Base-by-base conservation (phyloP, 1,139 yeast genomes). In the Geotrichum phurueaensis region DNA sequence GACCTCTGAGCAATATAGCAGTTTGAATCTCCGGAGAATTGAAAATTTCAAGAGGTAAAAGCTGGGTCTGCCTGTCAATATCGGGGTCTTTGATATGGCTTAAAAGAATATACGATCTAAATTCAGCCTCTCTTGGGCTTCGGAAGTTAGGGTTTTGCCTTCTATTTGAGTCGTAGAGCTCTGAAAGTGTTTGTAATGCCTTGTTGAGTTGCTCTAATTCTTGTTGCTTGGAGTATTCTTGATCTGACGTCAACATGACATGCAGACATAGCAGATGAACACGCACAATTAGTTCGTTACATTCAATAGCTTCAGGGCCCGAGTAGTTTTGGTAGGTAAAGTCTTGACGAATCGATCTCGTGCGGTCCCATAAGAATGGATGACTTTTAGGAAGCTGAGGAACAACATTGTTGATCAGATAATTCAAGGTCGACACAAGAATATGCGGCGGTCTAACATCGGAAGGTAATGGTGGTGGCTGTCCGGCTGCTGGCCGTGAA, bases 401-500 rank as follows among this genome's bases (percentile, higher is more conserved):
- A 7, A 92, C 73, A 1, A 87, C 75, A 53, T 83, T 79, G 22
- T 84, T 84, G 5, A 89, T 82, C 56, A 94, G 79, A 70, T 88
- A 89, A 63, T 87, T 79, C 63, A 94, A 76, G 0, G 97, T 86
- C 48, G 77, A 70, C 12, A 80, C 80, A 58, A 95, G 75, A 1
- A 92, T 78, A 62, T 80, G 81, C 0, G 99, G 99, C 0, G 99
- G 97, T 65, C 99, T 80, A 1, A 95, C 99, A 72, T 95, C 99
- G 0, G 97, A 90, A 0, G 99, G 99, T 61, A 95, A 76, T 3
- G 98, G 96, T 4, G 98, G 98, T 0, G 97, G 96, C 67, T 95
- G 97, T 12, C 99, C 99, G 0, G 99, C 98, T 12, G 97, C 97
- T 0, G 99, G 98, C 67, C 99, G 79, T 43, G 96, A 89, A 71